Conservation (phyloP, 441 rosid species). For the Gossypium davidsonii region DNA sequence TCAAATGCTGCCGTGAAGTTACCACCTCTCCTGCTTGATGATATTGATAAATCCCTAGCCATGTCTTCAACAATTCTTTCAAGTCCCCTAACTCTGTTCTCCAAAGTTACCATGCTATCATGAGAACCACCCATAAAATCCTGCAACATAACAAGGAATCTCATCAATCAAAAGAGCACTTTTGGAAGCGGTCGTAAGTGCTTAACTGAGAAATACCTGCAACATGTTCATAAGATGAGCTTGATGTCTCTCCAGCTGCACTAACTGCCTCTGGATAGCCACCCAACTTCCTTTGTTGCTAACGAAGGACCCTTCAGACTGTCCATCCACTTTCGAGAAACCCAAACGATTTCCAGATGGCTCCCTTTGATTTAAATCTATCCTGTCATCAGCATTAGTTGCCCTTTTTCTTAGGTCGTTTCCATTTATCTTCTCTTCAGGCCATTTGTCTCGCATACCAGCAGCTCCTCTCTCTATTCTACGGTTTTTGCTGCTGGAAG, state of each 20-base stretch:
- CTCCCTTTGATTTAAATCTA: slow-evolving; percentile 48
- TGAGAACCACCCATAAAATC: slow-evolving; percentile 99
- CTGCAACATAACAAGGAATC: slow-evolving; percentile 34
- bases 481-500: slow-evolving; percentile 36
- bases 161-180: slow-evolving; percentile 10
- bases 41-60: slow-evolving; percentile 81
- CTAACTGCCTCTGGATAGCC: slow-evolving; percentile 90
- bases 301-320: slow-evolving; percentile 64
- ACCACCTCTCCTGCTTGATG: slow-evolving; percentile 69
- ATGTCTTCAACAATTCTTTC: slow-evolving; percentile 95
- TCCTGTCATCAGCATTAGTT: slow-evolving; percentile 45
- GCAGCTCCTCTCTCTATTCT: slow-evolving; percentile 43
- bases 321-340: slow-evolving; percentile 53
- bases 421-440: slow-evolving; percentile 37
- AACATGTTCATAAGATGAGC: slow-evolving; percentile 88
- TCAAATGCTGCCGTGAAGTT: slow-evolving; percentile 59
- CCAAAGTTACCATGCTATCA: slow-evolving; percentile 86
- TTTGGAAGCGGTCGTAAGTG: not conserved
- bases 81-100: slow-evolving; percentile 90
- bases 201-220: slow-evolving; percentile 49
- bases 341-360: slow-evolving; percentile 45
- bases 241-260: slow-evolving; percentile 93
- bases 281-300: slow-evolving; percentile 84
- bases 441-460: slow-evolving; percentile 25
- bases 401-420: slow-evolving; percentile 51